These are phyloP conservation scores for Yamadazyma oceani DNA, from an alignment of 1,139 yeast genomes.

Conservation along the genomic window DNA sequence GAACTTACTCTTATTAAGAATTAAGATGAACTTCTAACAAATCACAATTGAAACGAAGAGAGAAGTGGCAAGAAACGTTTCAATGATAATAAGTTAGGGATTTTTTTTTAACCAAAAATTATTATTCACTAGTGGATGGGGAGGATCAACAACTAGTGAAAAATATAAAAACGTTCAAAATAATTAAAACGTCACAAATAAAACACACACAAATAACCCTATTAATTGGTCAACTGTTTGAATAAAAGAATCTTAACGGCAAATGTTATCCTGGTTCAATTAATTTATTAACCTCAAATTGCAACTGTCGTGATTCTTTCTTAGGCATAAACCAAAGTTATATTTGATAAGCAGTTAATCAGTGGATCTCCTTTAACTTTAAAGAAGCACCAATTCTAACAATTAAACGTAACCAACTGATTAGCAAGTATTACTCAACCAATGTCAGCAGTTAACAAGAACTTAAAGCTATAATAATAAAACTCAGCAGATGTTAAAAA, in stretches of 20 bases:
- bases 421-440: no score
- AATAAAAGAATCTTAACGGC: no score
- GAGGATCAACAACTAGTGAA: slow-evolving; percentile 36
- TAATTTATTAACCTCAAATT: slow-evolving; percentile 25
- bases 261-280: slow-evolving; percentile 48
- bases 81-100: slow-evolving; percentile 20
- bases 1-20: slow-evolving; percentile 41
- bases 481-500: no score
- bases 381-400: background rate
- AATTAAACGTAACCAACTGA: no score
- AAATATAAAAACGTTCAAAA: slow-evolving; percentile 18
- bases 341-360: background rate
- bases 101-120: slow-evolving; percentile 21
- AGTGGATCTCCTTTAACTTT: background rate
- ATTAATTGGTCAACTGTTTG: no score
- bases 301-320: slow-evolving; percentile 45
- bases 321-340: slow-evolving; percentile 40
- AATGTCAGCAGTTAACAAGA: no score
- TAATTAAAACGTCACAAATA: background rate
- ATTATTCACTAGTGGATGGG: slow-evolving; percentile 36
- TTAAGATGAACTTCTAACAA: slow-evolving; percentile 14
- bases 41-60: slow-evolving; percentile 40
- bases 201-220: no score
- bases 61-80: slow-evolving; percentile 55
- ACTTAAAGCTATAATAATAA: no score